Base-by-base conservation (phyloP, 192 early-diverging fungal genomes). In the Podila horticola region DNA sequence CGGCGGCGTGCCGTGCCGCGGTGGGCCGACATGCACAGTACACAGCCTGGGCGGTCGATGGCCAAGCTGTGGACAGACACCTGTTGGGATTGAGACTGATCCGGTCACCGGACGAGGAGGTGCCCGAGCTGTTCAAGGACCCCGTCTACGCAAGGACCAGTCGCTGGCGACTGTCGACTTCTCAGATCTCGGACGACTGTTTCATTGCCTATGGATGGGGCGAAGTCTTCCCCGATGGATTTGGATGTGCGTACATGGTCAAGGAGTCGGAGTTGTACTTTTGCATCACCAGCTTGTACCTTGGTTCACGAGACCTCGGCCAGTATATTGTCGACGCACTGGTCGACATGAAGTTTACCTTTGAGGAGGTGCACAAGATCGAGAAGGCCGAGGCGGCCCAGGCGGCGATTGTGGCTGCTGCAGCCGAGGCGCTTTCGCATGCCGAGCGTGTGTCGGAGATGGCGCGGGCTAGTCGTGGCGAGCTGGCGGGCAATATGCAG, bases 201-300 rank as follows among this genome's bases (percentile, higher is more conserved):
- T 75, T 83, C 36, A 83, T 77, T 70, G 75, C 71, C 69, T 87
- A 68, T 90, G 91, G 26, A 91, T 93, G 59, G 96, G 96, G 38
- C 91, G 95, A 87, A 92, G 95, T 62, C 79, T 90, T 69, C 88
- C 88, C 90, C 4, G 92, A 96, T 71, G 93, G 94, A 4, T 97
- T 95, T 71, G 95, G 94, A 26, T 92, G 95, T 73, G 95, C 95
- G 67, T 97, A 97, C 83, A 94, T 93, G 70, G 82, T 75, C 71
- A 93, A 24, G 86, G 85, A 62, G 64, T 79, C 50, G 65, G 83
- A 61, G 62, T 93, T 85, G 90, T 91, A 52, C 90, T 94, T 62
- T 94, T 96, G 75, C 86, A 83, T 84, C 92, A 97, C 75, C 13
- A 77, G 74, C 33, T 61, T 74, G 15, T 74, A 82, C 9, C 64